phyloP scores from a whole-genome alignment of 2,329 filamentous ascomycete genomes.

The Xylariaceae sp. region DNA sequence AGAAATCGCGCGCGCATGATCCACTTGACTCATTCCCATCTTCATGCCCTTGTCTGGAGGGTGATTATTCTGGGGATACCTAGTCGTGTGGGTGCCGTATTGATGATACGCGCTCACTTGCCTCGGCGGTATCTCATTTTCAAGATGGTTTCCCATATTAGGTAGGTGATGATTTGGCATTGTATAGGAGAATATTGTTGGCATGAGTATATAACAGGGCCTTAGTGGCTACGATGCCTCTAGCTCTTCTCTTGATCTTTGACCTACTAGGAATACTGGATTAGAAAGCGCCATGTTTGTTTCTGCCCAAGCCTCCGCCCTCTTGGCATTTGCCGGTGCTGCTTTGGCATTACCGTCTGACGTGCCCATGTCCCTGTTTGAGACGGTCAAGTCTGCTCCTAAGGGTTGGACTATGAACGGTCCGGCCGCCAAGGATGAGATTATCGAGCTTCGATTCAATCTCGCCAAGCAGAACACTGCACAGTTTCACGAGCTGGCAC shows the following conservation, averaged over 20 bases:
- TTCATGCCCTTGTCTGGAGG: too few relatives aligned
- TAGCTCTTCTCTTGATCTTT: neutral
- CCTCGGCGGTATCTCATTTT: too few relatives aligned
- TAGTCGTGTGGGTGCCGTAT: too few relatives aligned
- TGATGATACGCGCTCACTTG: too few relatives aligned
- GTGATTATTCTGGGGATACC: too few relatives aligned
- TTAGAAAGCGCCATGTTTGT: slow-evolving; percentile 3
- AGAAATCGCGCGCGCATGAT: too few relatives aligned
- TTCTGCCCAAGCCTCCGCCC: neutral
- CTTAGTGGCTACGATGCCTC: neutral
- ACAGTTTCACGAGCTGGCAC: slow-evolving; percentile 14
- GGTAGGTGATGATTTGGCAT: too few relatives aligned
- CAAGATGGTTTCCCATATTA: too few relatives aligned
- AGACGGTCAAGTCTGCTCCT: slow-evolving; percentile 13
- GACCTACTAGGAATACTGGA: neutral
- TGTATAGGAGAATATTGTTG: too few relatives aligned
- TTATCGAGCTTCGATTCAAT: slow-evolving; percentile 10
- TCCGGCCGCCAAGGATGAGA: slow-evolving; percentile 11
- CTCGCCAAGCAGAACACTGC: slow-evolving; percentile 21
- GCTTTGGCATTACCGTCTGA: slow-evolving; percentile 5
- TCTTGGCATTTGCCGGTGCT: slow-evolving; percentile 13
- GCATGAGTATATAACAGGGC: slow-evolving; percentile 1
- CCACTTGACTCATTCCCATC: too few relatives aligned
- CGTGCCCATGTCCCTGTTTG: slow-evolving; percentile 13
- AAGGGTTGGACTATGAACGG: slow-evolving; percentile 5